Conservation (phyloP, 768 basidiomycete genomes). For the Termitomyces sp. region DNA sequence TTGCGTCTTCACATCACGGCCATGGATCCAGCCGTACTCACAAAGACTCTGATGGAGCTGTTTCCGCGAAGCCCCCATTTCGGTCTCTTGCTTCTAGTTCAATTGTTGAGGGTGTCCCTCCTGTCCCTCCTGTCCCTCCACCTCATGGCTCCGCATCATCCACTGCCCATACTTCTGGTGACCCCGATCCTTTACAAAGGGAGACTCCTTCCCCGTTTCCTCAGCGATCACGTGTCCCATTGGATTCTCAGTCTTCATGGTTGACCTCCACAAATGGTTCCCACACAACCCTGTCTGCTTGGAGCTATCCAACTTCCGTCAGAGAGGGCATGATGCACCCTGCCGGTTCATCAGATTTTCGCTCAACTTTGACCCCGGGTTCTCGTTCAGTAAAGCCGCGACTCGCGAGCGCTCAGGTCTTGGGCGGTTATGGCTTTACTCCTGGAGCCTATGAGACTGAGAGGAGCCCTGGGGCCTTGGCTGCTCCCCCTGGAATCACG, state of each 20-base stretch:
- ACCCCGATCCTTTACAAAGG: constrained; percentile 63
- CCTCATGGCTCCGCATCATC: constrained; percentile 46
- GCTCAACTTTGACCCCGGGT: constrained; percentile 31
- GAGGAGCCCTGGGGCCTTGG: constrained; percentile 43
- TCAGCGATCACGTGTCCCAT: constrained; percentile 37
- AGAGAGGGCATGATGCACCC: constrained; percentile 26
- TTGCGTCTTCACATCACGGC: constrained; percentile 30
- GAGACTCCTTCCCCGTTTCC: constrained; percentile 36
- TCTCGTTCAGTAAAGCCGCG: constrained; percentile 48
- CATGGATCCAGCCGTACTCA: constrained; percentile 25
- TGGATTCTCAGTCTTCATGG: constrained; percentile 72
- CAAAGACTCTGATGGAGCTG: constrained; percentile 32
- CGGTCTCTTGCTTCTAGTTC: constrained; percentile 52
- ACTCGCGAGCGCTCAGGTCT: constrained; percentile 52
- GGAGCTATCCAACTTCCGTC: constrained; percentile 59
- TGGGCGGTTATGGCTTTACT: constrained; percentile 66
- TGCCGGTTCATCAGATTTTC: constrained; percentile 35
- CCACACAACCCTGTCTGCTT: constrained; percentile 52
- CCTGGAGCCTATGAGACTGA: constrained; percentile 40
- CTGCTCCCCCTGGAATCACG: constrained; percentile 36
- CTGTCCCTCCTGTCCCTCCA: constrained; percentile 64
- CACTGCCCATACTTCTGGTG: constrained; percentile 29
- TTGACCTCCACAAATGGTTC: constrained; percentile 58
- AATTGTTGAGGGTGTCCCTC: constrained; percentile 47
- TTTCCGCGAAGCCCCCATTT: constrained; percentile 52